phyloP scores from a whole-genome alignment of 2,329 filamentous ascomycete genomes.

The Pyrenochaeta sp. region DNA sequence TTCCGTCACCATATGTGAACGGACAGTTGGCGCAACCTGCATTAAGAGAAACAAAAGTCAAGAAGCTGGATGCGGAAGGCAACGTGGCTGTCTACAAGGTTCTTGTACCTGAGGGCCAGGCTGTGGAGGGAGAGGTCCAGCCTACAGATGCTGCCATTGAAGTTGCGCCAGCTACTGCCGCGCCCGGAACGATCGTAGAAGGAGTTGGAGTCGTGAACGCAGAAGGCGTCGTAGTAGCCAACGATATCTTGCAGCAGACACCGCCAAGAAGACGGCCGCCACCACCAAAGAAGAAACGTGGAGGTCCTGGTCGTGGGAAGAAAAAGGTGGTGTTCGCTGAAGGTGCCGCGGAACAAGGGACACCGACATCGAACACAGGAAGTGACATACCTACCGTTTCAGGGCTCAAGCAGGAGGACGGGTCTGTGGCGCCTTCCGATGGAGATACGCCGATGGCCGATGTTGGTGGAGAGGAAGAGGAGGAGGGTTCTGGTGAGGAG shows the following conservation, averaged over 20 bases:
- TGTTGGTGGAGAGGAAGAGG: constrained; percentile 51
- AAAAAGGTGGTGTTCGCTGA: constrained; percentile 71
- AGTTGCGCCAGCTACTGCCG: constrained; percentile 57
- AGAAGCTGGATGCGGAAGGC: constrained; percentile 76
- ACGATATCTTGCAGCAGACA: constrained; percentile 55
- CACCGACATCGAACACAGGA: constrained; percentile 32
- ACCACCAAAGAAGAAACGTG: constrained; percentile 84
- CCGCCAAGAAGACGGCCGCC: constrained; percentile 71
- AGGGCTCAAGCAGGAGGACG: constrained; percentile 51
- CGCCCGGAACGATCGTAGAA: constrained; percentile 68
- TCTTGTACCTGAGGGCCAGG: constrained; percentile 79
- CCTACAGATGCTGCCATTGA: constrained; percentile 59
- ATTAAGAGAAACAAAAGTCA: constrained; percentile 82
- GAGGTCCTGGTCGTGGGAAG: constrained; percentile 81
- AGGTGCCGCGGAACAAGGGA: constrained; percentile 51
- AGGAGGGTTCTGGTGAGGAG: constrained; percentile 59
- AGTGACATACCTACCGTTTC: constrained; percentile 37
- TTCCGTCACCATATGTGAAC: constrained; percentile 56
- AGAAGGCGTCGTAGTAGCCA: constrained; percentile 66
- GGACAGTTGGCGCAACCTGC: constrained; percentile 30
- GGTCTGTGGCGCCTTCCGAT: constrained; percentile 48
- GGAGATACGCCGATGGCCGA: constrained; percentile 54
- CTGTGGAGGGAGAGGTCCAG: constrained; percentile 82
- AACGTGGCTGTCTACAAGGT: constrained; percentile 87
- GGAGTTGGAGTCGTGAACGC: constrained; percentile 67